Base-by-base conservation (phyloP, 2,329 filamentous ascomycete species). In the Scedosporium minutisporum region DNA sequence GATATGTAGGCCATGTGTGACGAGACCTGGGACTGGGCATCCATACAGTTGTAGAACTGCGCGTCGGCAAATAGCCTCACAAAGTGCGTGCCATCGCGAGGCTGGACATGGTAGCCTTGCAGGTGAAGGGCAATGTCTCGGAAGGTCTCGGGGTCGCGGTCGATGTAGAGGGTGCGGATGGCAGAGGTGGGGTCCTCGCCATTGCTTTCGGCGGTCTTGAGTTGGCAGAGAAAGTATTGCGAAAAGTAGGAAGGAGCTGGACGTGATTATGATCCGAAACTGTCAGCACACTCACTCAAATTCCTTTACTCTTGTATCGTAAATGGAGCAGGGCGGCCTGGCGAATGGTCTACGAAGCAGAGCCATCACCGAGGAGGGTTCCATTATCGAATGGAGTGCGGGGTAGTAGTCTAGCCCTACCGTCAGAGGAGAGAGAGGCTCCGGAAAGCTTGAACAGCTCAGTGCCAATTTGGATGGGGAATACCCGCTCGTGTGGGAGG, bases 201-300 rank as follows among this genome's bases (percentile, higher is more conserved):
- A 63, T 82, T 81, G 57, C 83, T 80, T 64, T 86, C 82, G 58
- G 83, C 87, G 67, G 80, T 77, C 63, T 84, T 82, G 48, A 97
- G 76, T 76, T 97, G 93, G 69, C 90, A 90, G 68, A 87, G 82
- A 74, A 97, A 97, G 78, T 95, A 97, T 68, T 91, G 88, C 21
- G 93, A 96, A 76, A 97, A 97, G 75, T 97, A 97, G 59, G 93
- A 97, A 64, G 93, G 93, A 70, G 92, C 93, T 96, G 21, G 18
- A 5, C n/a, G 60, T 38, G 18, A 21, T 21, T 55, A 16, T 16
- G 6, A 16, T 41, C 18, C 23, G 55, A 58, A 27, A 21, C 9
- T 29, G 18, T 38, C 3, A 29, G 51, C 21, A 23, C 63, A 23
- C 33, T 10, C 9, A 14, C 33, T 38, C 33, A 12, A 38, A 14